Percentiles rank a stretch among this genome's conserved stretches.
These are phyloP conservation scores for Skeletonema costatum DNA, from an alignment of 108 stramenopile genomes.

Conservation along the genomic window DNA sequence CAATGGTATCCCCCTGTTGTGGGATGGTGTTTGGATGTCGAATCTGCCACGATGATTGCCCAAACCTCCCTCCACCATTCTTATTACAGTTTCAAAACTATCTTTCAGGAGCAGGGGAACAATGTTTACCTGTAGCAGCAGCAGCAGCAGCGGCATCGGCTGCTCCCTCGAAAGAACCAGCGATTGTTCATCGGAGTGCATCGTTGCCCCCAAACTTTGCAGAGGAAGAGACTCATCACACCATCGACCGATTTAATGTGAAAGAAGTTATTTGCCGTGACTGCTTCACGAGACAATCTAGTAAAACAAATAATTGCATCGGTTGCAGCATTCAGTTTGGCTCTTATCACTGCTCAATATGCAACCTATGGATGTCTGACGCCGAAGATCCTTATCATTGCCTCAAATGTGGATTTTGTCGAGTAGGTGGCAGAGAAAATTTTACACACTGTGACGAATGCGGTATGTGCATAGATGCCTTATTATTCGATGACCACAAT, in stretches of 20 bases:
- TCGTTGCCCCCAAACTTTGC: constrained; percentile 63
- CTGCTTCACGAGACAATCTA: constrained; percentile 78
- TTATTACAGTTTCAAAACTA: constrained; percentile 9
- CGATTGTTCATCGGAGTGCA: constrained; percentile 46
- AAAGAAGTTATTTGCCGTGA: constrained; percentile 82
- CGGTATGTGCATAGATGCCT: constrained; percentile 89
- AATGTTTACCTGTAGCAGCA: constrained; percentile 1
- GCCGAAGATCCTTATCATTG: constrained; percentile 88
- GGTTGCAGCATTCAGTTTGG: constrained; percentile 77
- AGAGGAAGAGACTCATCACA: constrained; percentile 79
- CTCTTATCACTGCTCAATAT: constrained; percentile 78
- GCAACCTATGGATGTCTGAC: constrained; percentile 90
- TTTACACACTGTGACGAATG: constrained; percentile 88
- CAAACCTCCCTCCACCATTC: constrained; percentile 73
- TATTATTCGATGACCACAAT: constrained; percentile 79
- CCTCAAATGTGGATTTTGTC: constrained; percentile 85
- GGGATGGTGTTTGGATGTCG: constrained; percentile 89
- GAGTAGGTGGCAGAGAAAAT: constrained; percentile 83
- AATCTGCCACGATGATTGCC: constrained; percentile 87
- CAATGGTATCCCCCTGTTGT: constrained; percentile 85
- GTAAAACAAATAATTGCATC: constrained; percentile 86
- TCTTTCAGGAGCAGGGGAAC: background rate
- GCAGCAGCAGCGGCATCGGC: background rate
- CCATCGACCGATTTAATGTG: constrained; percentile 81
- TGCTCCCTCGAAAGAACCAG: background rate